A percentile compares a stretch with the other conserved stretches of the same genome.
These are phyloP conservation scores for Syzygium oleosum DNA, from an alignment of 345 rosid genomes.

Conservation along the genomic window DNA sequence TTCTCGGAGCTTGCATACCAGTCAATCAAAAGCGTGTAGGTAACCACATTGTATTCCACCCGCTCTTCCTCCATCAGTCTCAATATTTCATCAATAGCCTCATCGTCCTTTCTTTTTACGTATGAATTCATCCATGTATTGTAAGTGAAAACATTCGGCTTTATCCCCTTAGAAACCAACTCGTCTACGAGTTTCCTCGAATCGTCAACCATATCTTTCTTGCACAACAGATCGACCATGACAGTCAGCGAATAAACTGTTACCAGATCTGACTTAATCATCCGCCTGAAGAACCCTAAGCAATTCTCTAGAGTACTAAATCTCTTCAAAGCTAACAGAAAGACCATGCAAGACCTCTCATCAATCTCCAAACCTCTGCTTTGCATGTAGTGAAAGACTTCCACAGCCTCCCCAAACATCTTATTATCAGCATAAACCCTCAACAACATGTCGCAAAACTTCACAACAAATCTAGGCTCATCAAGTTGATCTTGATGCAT, in stretches of 20 bases:
- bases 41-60: slow-evolving; percentile 45
- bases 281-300: slow-evolving; percentile 41
- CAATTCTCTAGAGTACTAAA: slow-evolving; percentile 29
- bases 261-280: slow-evolving; percentile 36
- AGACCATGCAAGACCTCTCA: slow-evolving; percentile 71
- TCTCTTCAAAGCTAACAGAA: slow-evolving; percentile 56
- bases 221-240: slow-evolving; percentile 61
- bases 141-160: slow-evolving; percentile 57
- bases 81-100: slow-evolving; percentile 38
- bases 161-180: slow-evolving; percentile 38
- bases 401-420: slow-evolving; percentile 44
- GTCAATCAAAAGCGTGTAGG: slow-evolving; percentile 53
- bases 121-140: slow-evolving; percentile 60
- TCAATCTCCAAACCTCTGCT: slow-evolving; percentile 37
- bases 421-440: slow-evolving; percentile 59
- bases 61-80: slow-evolving; percentile 48
- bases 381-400: slow-evolving; percentile 55
- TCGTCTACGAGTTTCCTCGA: slow-evolving; percentile 43
- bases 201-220: slow-evolving; percentile 42
- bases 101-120: slow-evolving; percentile 36
- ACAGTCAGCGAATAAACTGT: slow-evolving; percentile 60
- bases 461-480: slow-evolving; percentile 29
- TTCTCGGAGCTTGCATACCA: slow-evolving; percentile 27
- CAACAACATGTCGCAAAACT: slow-evolving; percentile 50
- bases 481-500: slow-evolving; percentile 6